Evolutionary conservation across 2,329 filamentous ascomycete species (phyloP).

Genomic region (Pseudogymnoascus sp.): DNA sequence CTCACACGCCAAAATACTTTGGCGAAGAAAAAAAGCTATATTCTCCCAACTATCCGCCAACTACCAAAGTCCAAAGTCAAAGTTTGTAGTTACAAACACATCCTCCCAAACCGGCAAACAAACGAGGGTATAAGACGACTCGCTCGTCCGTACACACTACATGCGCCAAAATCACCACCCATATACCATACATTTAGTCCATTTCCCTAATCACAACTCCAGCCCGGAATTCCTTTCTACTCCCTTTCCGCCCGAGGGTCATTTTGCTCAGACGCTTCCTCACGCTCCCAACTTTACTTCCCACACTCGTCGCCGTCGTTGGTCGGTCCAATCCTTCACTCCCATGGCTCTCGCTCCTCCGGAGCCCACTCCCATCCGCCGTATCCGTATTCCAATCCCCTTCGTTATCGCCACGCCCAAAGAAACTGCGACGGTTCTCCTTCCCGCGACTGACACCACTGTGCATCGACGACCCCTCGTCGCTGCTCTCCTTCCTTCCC

Average conservation of each 20-base stretch:
- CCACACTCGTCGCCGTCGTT: constrained; percentile 16
- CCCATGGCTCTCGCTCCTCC: background rate
- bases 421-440: constrained; percentile 19
- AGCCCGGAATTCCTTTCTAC: constrained; percentile 25
- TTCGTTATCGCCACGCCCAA: constrained; percentile 10
- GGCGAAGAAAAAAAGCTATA: background rate
- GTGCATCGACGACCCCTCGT: constrained; percentile 7
- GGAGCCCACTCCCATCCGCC: constrained; percentile 4
- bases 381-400: constrained; percentile 6
- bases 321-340: constrained; percentile 11
- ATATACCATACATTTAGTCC: constrained; percentile 2
- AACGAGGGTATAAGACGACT: background rate
- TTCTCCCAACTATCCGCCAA: no score
- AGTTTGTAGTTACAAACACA: background rate
- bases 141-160: background rate
- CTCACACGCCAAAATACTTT: background rate
- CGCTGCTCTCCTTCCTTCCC: constrained; percentile 10
- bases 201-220: constrained; percentile 21
- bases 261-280: constrained; percentile 25
- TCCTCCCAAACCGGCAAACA: background rate
- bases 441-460: constrained; percentile 11
- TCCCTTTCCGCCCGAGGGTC: constrained; percentile 28
- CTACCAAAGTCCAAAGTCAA: no score
- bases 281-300: constrained; percentile 25
- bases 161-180: background rate